phyloP scores from a whole-genome alignment of 2,329 filamentous ascomycete species.

The Aspergillus sp. region DNA sequence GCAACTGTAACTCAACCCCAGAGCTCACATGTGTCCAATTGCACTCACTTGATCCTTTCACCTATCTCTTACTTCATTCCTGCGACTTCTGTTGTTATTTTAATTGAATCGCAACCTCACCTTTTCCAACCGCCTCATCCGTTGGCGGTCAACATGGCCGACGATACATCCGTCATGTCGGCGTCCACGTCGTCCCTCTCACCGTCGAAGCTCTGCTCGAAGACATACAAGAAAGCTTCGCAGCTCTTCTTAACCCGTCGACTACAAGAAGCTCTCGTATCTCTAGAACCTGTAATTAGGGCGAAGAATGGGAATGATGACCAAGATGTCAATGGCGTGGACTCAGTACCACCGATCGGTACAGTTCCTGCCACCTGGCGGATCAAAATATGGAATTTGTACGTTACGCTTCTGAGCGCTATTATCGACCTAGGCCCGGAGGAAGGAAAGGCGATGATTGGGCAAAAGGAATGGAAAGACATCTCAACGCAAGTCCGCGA shows the following conservation, averaged over 20 bases:
- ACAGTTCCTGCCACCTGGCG: constrained; percentile 77
- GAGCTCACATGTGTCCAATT: constrained; percentile 11
- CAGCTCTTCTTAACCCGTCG: constrained; percentile 93
- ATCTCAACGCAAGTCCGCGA: constrained; percentile 83
- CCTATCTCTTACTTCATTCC: neutral
- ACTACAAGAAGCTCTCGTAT: constrained; percentile 82
- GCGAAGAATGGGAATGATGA: constrained; percentile 45
- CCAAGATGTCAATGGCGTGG: constrained; percentile 46
- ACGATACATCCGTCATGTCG: constrained; percentile 31
- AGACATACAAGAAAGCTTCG: constrained; percentile 90
- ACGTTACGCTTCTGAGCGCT: constrained; percentile 88
- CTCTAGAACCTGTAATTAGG: constrained; percentile 77
- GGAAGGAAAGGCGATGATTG: constrained; percentile 86
- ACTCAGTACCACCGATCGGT: constrained; percentile 66
- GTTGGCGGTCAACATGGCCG: constrained; percentile 30
- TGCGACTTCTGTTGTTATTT: neutral
- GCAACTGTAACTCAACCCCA: neutral
- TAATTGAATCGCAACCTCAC: neutral
- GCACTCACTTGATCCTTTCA: neutral
- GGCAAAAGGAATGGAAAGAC: constrained; percentile 77
- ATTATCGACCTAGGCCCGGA: constrained; percentile 85
- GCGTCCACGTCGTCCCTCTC: constrained; percentile 64
- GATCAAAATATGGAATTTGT: constrained; percentile 97
- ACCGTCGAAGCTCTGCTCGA: constrained; percentile 67
- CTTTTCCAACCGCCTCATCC: constrained; percentile 11